phyloP scores from a whole-genome alignment of 2,329 filamentous ascomycete species.

The Epicoccum sorghinum region DNA sequence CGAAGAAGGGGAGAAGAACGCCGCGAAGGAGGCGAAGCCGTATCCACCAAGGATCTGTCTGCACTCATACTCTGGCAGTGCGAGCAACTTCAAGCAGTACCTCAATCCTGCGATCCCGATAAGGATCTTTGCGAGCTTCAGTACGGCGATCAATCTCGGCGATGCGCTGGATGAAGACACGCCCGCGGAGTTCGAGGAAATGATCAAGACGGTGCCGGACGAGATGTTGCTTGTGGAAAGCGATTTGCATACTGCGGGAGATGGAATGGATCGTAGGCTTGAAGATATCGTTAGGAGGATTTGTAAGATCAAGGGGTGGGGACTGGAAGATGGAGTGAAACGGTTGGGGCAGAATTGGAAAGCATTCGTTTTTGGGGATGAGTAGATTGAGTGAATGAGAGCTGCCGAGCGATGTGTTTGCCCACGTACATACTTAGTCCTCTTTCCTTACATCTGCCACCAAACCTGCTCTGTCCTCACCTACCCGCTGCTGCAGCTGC shows the following conservation, averaged over 20 bases:
- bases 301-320: constrained; percentile 80
- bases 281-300: constrained; percentile 78
- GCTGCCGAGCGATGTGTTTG: no score
- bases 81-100: constrained; percentile 79
- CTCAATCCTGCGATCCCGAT: constrained; percentile 73
- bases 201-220: constrained; percentile 75
- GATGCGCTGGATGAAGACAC: constrained; percentile 52
- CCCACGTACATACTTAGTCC: no score
- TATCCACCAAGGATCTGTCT: constrained; percentile 91
- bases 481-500: no score
- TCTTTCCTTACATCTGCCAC: no score
- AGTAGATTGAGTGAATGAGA: background rate
- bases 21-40: constrained; percentile 54
- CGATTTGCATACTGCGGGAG: constrained; percentile 83
- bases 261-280: constrained; percentile 77
- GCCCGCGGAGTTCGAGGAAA: constrained; percentile 64
- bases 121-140: constrained; percentile 87
- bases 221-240: constrained; percentile 85
- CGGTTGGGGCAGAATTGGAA: constrained; percentile 76
- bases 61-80: constrained; percentile 86
- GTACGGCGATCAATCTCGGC: constrained; percentile 78
- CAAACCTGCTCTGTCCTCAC: no score
- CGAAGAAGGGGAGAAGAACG: constrained; percentile 1
- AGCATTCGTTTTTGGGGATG: constrained; percentile 71
- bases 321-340: constrained; percentile 70